Base-by-base conservation (phyloP, 2,329 filamentous ascomycete genomes). In the Diplocarpon rosae region DNA sequence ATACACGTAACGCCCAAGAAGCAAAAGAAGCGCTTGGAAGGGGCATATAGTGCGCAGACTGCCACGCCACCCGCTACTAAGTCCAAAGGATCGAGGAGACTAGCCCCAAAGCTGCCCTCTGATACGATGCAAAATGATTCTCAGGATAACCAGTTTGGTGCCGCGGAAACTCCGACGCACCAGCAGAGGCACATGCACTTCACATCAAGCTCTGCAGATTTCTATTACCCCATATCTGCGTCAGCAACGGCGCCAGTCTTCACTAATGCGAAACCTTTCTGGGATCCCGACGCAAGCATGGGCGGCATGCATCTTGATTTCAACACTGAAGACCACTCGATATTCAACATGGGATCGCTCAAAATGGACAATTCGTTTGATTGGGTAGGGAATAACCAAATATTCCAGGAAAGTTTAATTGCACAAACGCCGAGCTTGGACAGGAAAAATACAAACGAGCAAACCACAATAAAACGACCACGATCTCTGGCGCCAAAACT, bases 161-260 rank as follows among this genome's bases (percentile, higher is more conserved):
- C 44, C 14, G 53, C 47, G 2, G 53, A 53, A 38, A 55, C 54
- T 12, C 52, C 58, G 32, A 55, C 50, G 2, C 52, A 53, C 6
- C 69, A 71, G 54, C 63, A 66, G 47, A 72, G 75, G 56, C 73
- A 75, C 48, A 61, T 68, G 57, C 65, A 65, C 20, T 64, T 65
- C 43, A 65, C 68, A n/a, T 64, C 72, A 33, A 69, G 68, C 37
- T 69, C 70, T 11, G 66, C 66, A 43, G 76, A 80, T 52, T 66
- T 80, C 61, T 80, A 79, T 57, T 78, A 76, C 56, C 73, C 76
- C 24, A 66, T 80, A 61, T 75, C 76, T n/a, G 74, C 73, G 2
- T 71, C 75, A 15, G 68, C 69, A 28, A 67, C 68, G 2, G 67
- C 67, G 3, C 66, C 72, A 1, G 61, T 65, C 2, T 73, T 69